Evolutionary conservation across 179 eudicot genomes (phyloP).

Genomic region (Gypsophila paniculata): DNA sequence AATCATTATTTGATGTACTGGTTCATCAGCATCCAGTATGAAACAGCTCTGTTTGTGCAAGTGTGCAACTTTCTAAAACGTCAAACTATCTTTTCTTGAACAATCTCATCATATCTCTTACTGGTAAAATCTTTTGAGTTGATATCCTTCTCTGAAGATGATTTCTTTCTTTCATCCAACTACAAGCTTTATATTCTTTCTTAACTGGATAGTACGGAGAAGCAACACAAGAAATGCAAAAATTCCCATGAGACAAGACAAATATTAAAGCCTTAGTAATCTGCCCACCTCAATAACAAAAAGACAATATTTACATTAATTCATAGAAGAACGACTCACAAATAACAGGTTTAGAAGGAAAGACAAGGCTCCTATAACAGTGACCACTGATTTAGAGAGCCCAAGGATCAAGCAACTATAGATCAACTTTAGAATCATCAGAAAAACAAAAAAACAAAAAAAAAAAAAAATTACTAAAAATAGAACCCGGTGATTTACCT

Average conservation of each 20-base stretch:
- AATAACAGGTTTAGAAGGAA: neutral
- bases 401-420: neutral
- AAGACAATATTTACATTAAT: neutral
- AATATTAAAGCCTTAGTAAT: neutral
- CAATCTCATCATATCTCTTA: constrained; percentile 45
- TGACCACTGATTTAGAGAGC: neutral
- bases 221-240: constrained; percentile 24
- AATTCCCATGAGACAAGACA: constrained; percentile 18
- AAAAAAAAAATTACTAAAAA: neutral
- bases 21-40: constrained; percentile 55
- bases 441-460: neutral
- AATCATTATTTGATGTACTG: constrained; percentile 49
- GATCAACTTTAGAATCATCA: neutral
- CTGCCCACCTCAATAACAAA: constrained; percentile 11
- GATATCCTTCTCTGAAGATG: constrained; percentile 50
- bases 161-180: constrained; percentile 67
- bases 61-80: constrained; percentile 49
- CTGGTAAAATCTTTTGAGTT: constrained; percentile 40
- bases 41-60: constrained; percentile 51
- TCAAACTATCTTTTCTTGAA: constrained; percentile 55
- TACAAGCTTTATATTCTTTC: constrained; percentile 78
- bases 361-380: neutral
- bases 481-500: no score
- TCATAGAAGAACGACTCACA: neutral
- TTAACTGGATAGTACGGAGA: constrained; percentile 61